phyloP scores from a whole-genome alignment of 768 basidiomycete genomes.

The Steccherinum ochraceum region DNA sequence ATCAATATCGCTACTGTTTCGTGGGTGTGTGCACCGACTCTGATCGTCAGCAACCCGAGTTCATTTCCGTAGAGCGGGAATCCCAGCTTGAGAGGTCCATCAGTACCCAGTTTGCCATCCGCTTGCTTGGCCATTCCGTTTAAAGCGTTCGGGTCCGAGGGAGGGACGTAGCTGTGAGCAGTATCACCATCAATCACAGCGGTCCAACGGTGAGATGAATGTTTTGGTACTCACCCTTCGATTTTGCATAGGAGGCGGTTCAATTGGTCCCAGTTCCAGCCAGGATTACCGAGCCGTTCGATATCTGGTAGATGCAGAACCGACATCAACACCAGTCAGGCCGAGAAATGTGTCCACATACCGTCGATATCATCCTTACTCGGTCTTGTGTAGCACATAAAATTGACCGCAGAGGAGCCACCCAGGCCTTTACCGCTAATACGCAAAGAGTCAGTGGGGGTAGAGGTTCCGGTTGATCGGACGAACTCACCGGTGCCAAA shows the following conservation, averaged over 20 bases:
- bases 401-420: constrained; percentile 19
- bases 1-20: no score
- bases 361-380: constrained; percentile 18
- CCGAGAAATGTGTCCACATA: no score
- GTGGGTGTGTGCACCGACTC: no score
- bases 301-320: background rate
- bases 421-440: constrained; percentile 20
- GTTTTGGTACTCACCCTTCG: background rate
- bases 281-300: background rate
- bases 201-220: background rate
- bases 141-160: no score
- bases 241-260: background rate
- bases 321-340: background rate
- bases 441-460: no score
- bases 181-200: no score
- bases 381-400: constrained; percentile 18
- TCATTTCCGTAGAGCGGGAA: no score
- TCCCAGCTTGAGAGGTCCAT: no score
- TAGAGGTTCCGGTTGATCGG: background rate
- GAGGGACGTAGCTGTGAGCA: no score
- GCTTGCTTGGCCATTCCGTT: no score
- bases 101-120: no score
- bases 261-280: background rate
- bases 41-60: no score
- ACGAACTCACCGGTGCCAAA: constrained; percentile 4